These are phyloP conservation scores for Boletus fagicola DNA, from an alignment of 768 basidiomycete genomes.

Conservation along the genomic window DNA sequence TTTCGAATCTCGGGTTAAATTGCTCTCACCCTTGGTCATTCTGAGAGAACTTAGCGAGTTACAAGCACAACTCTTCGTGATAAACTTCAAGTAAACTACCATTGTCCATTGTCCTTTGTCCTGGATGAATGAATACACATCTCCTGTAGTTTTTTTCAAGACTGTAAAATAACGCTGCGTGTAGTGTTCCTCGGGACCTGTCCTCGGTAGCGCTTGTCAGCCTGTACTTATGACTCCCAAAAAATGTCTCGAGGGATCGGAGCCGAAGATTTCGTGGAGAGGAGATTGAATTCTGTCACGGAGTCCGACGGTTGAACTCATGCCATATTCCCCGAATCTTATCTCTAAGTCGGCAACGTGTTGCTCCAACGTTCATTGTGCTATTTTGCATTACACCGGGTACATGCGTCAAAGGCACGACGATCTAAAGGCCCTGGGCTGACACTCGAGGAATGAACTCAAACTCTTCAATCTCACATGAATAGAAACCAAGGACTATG, in stretches of 20 bases:
- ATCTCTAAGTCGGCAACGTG: not conserved
- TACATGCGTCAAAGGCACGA: not conserved
- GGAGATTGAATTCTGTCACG: not conserved
- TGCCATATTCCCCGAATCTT: not conserved
- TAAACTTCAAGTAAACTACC: too few relatives aligned
- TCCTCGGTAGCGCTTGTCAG: not conserved
- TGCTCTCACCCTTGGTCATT: too few relatives aligned
- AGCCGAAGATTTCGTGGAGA: not conserved
- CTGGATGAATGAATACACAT: too few relatives aligned
- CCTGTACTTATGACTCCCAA: not conserved
- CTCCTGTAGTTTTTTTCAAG: too few relatives aligned
- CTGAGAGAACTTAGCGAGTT: too few relatives aligned
- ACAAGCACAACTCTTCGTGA: too few relatives aligned
- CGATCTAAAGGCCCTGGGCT: too few relatives aligned
- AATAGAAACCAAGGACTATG: not conserved
- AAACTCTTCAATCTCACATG: not conserved
- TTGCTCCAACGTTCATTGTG: not conserved
- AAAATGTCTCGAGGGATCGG: not conserved
- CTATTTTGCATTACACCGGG: not conserved
- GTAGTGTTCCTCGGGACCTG: not conserved
- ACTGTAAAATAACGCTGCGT: too few relatives aligned
- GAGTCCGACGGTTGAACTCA: not conserved
- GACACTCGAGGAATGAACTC: not conserved
- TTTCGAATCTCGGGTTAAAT: too few relatives aligned
- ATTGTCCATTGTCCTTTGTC: too few relatives aligned